These are phyloP conservation scores for Blastocystis sp. DNA, from an alignment of 352 stramenopile genomes.

Conservation along the genomic window DNA sequence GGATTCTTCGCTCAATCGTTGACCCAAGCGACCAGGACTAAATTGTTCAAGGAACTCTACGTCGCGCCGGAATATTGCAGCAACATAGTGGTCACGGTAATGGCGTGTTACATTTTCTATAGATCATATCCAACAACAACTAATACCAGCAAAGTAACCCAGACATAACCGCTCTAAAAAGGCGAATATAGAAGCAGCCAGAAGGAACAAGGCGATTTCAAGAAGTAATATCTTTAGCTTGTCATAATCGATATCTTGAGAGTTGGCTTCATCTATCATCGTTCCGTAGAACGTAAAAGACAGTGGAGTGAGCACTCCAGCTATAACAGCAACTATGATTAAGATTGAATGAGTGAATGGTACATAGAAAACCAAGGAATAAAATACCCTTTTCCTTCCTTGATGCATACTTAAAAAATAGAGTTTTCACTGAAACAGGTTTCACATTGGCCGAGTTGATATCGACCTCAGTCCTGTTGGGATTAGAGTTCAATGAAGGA, in stretches of 20 bases:
- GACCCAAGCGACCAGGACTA: slow-evolving; percentile 36
- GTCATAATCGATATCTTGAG: background rate
- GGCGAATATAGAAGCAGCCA: background rate
- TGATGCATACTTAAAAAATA: background rate
- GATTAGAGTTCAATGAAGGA: background rate
- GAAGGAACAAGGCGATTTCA: background rate
- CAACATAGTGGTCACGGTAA: slow-evolving; percentile 23
- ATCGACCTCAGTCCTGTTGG: background rate
- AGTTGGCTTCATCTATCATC: background rate
- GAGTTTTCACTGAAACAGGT: background rate
- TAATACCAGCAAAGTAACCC: background rate
- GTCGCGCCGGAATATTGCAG: background rate
- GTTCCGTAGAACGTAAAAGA: slow-evolving; percentile 8
- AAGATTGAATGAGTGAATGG: background rate
- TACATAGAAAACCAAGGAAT: slow-evolving; percentile 4
- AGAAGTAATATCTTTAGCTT: background rate
- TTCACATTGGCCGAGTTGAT: background rate
- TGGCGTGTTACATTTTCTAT: slow-evolving; percentile 17
- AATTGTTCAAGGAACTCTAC: slow-evolving; percentile 46
- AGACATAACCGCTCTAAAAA: slow-evolving; percentile 7
- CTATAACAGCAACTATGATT: background rate
- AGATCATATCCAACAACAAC: background rate
- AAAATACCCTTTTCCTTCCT: background rate
- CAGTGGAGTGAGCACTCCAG: background rate
- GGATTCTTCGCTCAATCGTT: slow-evolving; percentile 44